Percentiles rank a stretch among this genome's conserved stretches.
Conservation (phyloP, 164 flowering plant species). For the Chloranthus sessilifolius region DNA sequence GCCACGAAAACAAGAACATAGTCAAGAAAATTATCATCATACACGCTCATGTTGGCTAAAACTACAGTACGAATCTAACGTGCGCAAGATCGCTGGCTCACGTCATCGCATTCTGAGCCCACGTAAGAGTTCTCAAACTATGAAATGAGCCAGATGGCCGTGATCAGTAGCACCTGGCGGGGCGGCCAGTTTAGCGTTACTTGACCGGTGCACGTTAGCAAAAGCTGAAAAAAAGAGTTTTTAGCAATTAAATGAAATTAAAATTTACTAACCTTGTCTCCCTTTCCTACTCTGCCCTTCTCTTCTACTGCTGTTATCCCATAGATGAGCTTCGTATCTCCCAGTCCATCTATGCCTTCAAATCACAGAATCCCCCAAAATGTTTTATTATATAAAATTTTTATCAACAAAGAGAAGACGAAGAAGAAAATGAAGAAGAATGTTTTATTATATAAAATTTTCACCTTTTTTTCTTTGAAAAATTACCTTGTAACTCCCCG, state of each 20-base stretch:
- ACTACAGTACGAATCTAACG: slow-evolving; percentile 3
- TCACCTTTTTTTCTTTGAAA: too few relatives aligned
- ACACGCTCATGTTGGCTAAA: slow-evolving; percentile 11
- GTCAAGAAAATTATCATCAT: not conserved
- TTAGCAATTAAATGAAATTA: not conserved
- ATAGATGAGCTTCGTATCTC: slow-evolving; percentile 82
- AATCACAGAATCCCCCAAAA: too few relatives aligned
- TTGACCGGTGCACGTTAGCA: slow-evolving; percentile 16
- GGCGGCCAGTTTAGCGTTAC: too few relatives aligned
- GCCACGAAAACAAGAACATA: slow-evolving; percentile 3
- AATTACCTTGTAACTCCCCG: slow-evolving; percentile 72
- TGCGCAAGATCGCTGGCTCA: slow-evolving; percentile 9
- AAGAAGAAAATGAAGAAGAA: too few relatives aligned
- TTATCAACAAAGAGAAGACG: too few relatives aligned
- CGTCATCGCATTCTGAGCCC: slow-evolving; percentile 1
- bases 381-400: too few relatives aligned
- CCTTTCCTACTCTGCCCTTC: slow-evolving; percentile 89
- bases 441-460: too few relatives aligned
- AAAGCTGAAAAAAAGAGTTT: too few relatives aligned
- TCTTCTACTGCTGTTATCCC: slow-evolving; percentile 89
- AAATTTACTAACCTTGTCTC: slow-evolving; percentile 52
- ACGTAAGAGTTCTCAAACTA: too few relatives aligned
- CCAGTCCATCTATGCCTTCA: slow-evolving; percentile 86
- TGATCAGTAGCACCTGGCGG: too few relatives aligned
- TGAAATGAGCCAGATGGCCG: too few relatives aligned